Percentiles rank a stretch among this genome's conserved stretches.
phyloP scores from a whole-genome alignment of 495 filamentous ascomycete genomes.

The Podospora pseudocomata region DNA sequence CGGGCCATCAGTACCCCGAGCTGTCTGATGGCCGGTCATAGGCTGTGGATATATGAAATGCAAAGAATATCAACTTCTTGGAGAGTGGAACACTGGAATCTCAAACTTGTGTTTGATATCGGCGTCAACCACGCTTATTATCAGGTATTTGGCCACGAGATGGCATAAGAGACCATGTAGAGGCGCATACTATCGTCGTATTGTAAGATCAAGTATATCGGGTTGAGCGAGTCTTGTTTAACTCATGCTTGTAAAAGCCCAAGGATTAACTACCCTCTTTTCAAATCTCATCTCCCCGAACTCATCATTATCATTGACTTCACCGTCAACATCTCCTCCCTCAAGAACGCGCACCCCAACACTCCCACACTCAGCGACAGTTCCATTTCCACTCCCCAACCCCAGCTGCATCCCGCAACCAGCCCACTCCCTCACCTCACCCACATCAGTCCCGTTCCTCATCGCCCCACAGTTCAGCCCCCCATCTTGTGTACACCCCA shows the following conservation, averaged over 20 bases:
- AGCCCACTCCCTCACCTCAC: not conserved
- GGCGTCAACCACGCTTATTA: too few species aligned
- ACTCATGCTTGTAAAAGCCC: not conserved
- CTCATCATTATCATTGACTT: not conserved
- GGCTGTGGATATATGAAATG: too few species aligned
- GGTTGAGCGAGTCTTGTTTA: not conserved
- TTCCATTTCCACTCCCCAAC: not conserved
- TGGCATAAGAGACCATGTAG: too few species aligned
- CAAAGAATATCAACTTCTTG: too few species aligned
- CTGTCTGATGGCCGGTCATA: too few species aligned
- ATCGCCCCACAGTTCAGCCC: not conserved
- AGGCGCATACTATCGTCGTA: too few species aligned
- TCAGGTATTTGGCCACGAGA: too few species aligned
- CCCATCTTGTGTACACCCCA: not conserved
- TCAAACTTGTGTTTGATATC: too few species aligned
- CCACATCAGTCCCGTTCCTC: not conserved
- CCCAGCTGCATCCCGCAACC: slow-evolving; percentile 2
- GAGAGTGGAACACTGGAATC: too few species aligned
- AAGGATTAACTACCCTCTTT: not conserved
- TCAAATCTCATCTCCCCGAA: not conserved
- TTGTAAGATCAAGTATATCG: too few species aligned
- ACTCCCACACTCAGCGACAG: not conserved
- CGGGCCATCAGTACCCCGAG: too few species aligned
- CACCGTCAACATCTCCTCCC: not conserved
- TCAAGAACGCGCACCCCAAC: not conserved